Percentiles rank a stretch among this genome's conserved stretches.
These are phyloP conservation scores for Kwoniella heveanensis DNA, from an alignment of 768 basidiomycete genomes.

Conservation along the genomic window DNA sequence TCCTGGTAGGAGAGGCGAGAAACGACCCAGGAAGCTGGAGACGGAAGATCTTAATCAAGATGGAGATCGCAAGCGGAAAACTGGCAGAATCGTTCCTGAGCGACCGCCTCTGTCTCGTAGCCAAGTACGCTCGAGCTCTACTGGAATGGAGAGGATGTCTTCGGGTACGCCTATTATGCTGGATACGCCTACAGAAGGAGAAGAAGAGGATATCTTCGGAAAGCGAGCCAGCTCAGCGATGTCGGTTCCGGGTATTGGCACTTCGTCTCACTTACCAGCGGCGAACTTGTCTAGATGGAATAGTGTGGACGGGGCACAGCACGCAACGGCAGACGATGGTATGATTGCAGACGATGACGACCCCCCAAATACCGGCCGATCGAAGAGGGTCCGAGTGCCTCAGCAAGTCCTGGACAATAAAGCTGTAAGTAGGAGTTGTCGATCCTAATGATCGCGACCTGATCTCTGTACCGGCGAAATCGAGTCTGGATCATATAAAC, in stretches of 20 bases:
- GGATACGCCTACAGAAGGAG: background rate
- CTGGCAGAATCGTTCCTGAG: constrained; percentile 31
- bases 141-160: constrained; percentile 2
- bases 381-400: constrained; percentile 34
- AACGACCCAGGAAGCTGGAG: constrained; percentile 34
- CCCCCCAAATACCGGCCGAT: background rate
- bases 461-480: too few species aligned
- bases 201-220: constrained; percentile 50
- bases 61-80: constrained; percentile 27
- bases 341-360: background rate
- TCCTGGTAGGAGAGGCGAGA: constrained; percentile 51
- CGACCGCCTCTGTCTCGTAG: background rate
- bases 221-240: constrained; percentile 20
- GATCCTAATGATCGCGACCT: too few species aligned
- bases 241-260: background rate
- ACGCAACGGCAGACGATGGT: background rate
- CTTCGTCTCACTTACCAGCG: too few species aligned
- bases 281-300: too few species aligned
- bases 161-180: constrained; percentile 8
- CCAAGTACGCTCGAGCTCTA: background rate
- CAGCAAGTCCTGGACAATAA: constrained; percentile 49
- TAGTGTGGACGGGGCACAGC: background rate
- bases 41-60: constrained; percentile 23
- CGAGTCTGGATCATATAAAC: too few species aligned
- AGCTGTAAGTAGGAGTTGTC: constrained; percentile 39